These are phyloP conservation scores for Rhododendron molle DNA, from an alignment of 148 eudicot genomes.

Conservation along the genomic window DNA sequence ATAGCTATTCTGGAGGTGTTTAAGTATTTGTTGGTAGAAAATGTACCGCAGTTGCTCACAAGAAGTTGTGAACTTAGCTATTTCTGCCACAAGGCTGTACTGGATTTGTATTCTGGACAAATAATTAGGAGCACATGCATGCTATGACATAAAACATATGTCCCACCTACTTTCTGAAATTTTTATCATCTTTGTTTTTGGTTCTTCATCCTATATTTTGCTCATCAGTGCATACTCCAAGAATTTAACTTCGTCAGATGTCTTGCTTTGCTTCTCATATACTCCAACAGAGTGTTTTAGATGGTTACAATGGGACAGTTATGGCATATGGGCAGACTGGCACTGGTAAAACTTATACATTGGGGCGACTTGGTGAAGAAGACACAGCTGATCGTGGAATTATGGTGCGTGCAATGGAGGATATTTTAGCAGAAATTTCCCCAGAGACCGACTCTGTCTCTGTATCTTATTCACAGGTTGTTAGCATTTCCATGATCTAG, in stretches of 20 bases:
- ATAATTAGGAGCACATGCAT: background rate
- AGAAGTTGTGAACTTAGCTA: background rate
- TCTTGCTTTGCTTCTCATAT: background rate
- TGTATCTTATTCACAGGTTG: constrained; percentile 84
- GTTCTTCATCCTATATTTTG: constrained; percentile 2
- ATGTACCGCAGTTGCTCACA: background rate
- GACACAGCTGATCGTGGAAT: constrained; percentile 89
- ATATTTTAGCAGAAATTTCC: constrained; percentile 61
- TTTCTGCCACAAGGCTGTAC: background rate
- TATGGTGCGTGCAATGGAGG: constrained; percentile 96
- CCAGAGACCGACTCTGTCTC: constrained; percentile 58
- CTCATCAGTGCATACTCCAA: background rate
- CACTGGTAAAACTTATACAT: constrained; percentile 86
- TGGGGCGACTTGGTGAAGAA: constrained; percentile 84
- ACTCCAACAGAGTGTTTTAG: constrained; percentile 73
- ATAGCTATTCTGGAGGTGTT: background rate
- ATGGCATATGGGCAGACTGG: constrained; percentile 99
- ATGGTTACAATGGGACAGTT: constrained; percentile 89
- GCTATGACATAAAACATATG: background rate
- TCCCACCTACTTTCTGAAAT: background rate
- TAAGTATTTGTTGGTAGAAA: background rate
- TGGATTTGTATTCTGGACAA: background rate
- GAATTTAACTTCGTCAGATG: background rate
- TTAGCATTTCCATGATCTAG: background rate
- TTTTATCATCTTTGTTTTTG: no score